Evolutionary conservation across 2,329 filamentous ascomycete species (phyloP), one percentile per base, ranked within the genome.

Genomic region (Hymenoscyphus fraxineus): DNA sequence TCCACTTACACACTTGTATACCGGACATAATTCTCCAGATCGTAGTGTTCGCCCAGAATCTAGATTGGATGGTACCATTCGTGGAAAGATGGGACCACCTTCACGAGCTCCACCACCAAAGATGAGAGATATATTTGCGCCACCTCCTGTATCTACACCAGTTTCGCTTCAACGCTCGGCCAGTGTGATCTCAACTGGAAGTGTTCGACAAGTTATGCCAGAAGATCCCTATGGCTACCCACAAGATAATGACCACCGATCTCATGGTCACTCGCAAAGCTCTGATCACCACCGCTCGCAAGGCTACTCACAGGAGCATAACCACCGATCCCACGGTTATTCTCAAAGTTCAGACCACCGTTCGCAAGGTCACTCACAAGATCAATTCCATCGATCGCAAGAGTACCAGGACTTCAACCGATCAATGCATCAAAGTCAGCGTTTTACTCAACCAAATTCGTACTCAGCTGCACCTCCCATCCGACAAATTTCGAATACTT

Each of bases 1-100:
- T 44, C 90, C 90, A 1, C 80, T 94, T 51, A 87, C 87, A 41
- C 89, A 84, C 66, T 80, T 93, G 65, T 85, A 86, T 69, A 80
- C 91, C 70, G 88, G 88, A 57, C 88, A 83, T 74, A 96, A 94
- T 77, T 96, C 92, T 9, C 91, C 92, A 6, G 92, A 96, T 72
- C 88, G 93, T 75, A 79, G 16, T 71, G 72, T 62, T 41, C 61
- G 70, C 57, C 60, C 70, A 64, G 66, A 72, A 58, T 68, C 70
- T 35, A 72, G 67, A 61, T 68, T 71, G 27, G 70, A 71, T 76
- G 62, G 54, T 57, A 54, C 78, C 77, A 69, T 79, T 58, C 73
- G 76, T 27, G 70, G 71, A 44, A 78, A 77, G 66, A 78, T 79
- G 76, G 84, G 82, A 32, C 84, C 85, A 60, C 84, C 85, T 60